Base-by-base conservation (phyloP, 1,139 yeast species). In the Suhomyces anneliseae region DNA sequence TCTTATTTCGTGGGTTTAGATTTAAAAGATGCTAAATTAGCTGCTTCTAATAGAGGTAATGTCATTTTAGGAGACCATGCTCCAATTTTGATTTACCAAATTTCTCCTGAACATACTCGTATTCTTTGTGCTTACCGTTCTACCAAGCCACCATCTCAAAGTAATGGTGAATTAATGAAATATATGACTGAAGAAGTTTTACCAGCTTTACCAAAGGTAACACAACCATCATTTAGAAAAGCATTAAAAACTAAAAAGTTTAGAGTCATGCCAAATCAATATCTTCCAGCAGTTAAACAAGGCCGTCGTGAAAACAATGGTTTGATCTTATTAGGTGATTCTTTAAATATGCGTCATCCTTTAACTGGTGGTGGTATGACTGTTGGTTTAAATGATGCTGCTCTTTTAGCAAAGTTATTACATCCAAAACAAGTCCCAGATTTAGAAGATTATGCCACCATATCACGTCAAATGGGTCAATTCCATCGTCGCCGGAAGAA, bases 331-430 rank as follows among this genome's bases (percentile, higher is more conserved):
- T 65, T 93, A 40, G 99, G 99, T 37, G 99, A 93, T 64, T 90
- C 99, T 2, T 77, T 92, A 60, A 93, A 93, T 66, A 93, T 93
- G 97, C 81, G 99, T 64, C 99, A 93, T 66, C 99, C 99, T 15
- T 78, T 93, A 53, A 93, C 99, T 1, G 99, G 99, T 40, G 99
- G 99, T 50, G 99, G 99, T 51, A 93, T 93, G 99, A 92, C 98
- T 9, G 99, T 93, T 39, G 98, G 97, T 0, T 74, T 95, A 52
- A 87, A 84, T 62, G 99, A 93, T 64, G 93, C 92, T 6, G 90
- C 78, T 14, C 65, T 87, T 50, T 70, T 87, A 57, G 79, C 87
- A 27, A 77, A 76, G 53, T 68, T 85, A 35, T 70, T 90, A 42
- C 79, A 83, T 31, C 82, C 86, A 41, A 63, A 75, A 43, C 56